Percentiles rank a stretch among this genome's conserved stretches.
These are phyloP conservation scores for Centella asiatica DNA, from an alignment of 129 eudicot species.

Conservation along the genomic window DNA sequence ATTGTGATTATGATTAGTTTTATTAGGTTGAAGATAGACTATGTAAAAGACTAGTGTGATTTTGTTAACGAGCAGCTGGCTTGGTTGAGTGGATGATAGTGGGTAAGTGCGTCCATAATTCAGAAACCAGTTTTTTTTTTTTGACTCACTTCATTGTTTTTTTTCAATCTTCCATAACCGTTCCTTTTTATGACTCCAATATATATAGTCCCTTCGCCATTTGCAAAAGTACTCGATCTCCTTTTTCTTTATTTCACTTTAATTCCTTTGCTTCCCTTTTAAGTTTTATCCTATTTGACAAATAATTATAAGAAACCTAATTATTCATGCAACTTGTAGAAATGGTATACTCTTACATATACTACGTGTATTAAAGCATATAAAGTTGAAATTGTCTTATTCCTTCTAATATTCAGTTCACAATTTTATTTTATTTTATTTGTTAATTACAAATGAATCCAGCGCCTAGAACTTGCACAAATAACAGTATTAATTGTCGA, in stretches of 20 bases:
- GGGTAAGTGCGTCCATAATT: neutral
- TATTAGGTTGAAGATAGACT: no score
- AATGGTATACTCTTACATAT: neutral
- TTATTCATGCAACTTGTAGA: neutral
- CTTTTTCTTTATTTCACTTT: neutral
- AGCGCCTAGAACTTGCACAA: no score
- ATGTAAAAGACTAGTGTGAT: no score
- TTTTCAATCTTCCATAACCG: neutral
- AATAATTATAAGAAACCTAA: neutral
- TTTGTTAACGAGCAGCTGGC: no score
- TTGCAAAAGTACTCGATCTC: neutral
- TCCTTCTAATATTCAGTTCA: no score
- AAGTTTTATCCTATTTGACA: neutral
- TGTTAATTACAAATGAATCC: no score
- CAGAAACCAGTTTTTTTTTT: neutral
- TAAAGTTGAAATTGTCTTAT: no score
- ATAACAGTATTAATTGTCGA: no score
- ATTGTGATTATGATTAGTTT: no score
- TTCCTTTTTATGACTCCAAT: neutral
- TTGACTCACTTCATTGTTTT: no score
- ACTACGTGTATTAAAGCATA: no score
- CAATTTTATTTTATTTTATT: no score
- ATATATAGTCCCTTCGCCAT: neutral
- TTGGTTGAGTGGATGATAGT: neutral
- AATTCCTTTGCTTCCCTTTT: constrained; percentile 1